Conservation (phyloP, 768 basidiomycete species). For the Mrakia gelida region DNA sequence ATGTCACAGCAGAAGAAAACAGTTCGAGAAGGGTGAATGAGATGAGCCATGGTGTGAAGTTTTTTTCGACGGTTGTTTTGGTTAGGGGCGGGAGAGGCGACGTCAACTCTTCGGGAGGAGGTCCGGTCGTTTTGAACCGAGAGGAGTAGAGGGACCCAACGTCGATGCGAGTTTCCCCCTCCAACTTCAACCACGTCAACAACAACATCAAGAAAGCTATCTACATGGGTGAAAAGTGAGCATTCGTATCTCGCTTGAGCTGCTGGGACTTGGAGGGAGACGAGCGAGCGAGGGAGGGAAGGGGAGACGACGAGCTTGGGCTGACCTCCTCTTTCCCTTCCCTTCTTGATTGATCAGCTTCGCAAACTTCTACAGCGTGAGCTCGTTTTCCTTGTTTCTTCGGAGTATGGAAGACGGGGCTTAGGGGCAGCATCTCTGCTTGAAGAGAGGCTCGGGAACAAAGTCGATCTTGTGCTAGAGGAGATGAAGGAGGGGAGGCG, state of each 20-base stretch:
- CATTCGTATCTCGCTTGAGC: neutral
- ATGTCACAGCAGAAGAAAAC: conserved; percentile 15
- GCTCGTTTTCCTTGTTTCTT: no score
- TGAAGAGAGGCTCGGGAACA: neutral
- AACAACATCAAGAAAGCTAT: neutral
- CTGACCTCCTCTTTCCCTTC: neutral
- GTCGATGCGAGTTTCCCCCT: conserved; percentile 11
- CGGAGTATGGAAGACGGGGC: neutral
- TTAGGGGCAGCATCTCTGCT: neutral
- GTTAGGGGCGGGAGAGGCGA: neutral
- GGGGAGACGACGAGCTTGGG: neutral
- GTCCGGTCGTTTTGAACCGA: no score
- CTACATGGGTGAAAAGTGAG: conserved; percentile 32
- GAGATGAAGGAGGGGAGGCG: no score
- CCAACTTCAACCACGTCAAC: neutral
- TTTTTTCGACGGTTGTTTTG: neutral
- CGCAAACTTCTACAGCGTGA: conserved; percentile 25
- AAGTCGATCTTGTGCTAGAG: neutral
- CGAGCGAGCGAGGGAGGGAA: neutral
- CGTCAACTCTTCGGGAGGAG: neutral
- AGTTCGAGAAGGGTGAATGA: neutral
- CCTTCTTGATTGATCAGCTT: neutral
- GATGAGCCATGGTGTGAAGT: neutral
- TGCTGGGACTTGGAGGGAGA: neutral
- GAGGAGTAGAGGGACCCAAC: neutral